Evolutionary conservation across 805 yeast genomes (phyloP), one percentile per base, ranked within the genome.

Genomic region (Candida hispaniensis): DNA sequence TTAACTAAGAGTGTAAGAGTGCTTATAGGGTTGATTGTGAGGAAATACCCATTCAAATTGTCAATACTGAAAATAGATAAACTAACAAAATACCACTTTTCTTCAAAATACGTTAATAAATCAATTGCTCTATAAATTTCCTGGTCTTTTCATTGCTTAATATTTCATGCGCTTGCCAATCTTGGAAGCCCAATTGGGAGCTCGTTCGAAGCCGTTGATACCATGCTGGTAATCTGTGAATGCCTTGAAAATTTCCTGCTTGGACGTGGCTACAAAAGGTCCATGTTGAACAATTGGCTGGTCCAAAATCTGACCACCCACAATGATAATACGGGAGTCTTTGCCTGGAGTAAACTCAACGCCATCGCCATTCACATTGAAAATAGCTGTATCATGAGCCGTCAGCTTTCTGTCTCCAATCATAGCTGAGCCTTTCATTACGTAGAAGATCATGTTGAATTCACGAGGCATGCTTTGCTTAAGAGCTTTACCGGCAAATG

Each of bases 231-330:
- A 86, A 51, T 79, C 85, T 55, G 59, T 48, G 48, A 80, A 75
- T 0, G 82, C 91, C 47, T 77, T 58, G 44, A 72, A 66, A 41
- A 85, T 75, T 43, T 70, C 71, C 34, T 73, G 78, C 38, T 66
- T 64, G 14, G 77, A 59, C 6, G 79, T 70, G 42, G 80, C 88
- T 12, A 85, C 95, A 51, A 85, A 86, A 9, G 95, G 95, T 11
- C 95, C 95, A 52, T 83, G 77, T 52, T 85, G 94, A 18, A 81
- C 79, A 38, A 79, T 65, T 11, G 73, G 70, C 60, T 83, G 94
- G 46, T 80, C 69, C 39, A 81, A 60, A 13, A 69, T 67, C 52
- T 79, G 57, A 39, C 94, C 94, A 18, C 83, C 91, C 43, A 82
- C 62, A n/a, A 82, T 44, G 4, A 78, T 75, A 49, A 82, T 73